These are phyloP conservation scores for Barnettozyma sp. DNA, from an alignment of 805 yeast genomes.

Conservation along the genomic window DNA sequence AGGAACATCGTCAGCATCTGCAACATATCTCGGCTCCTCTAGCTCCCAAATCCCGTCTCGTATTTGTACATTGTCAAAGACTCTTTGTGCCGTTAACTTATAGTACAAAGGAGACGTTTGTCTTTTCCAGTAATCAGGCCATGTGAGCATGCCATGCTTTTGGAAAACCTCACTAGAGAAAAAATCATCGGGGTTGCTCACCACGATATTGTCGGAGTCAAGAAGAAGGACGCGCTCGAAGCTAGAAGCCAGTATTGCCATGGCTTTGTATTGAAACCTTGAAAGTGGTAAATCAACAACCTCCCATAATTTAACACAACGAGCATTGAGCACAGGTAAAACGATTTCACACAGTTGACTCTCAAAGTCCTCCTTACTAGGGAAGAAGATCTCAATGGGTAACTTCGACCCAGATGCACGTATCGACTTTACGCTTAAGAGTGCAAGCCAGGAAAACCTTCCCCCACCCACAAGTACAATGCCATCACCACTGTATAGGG, in stretches of 20 bases:
- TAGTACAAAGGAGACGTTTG: slow-evolving; percentile 53
- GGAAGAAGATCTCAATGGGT: slow-evolving; percentile 76
- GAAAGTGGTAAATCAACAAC: slow-evolving; percentile 34
- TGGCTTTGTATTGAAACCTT: slow-evolving; percentile 58
- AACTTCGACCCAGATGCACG: slow-evolving; percentile 55
- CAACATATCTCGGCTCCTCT: slow-evolving; percentile 10
- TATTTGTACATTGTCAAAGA: slow-evolving; percentile 29
- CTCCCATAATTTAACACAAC: slow-evolving; percentile 46
- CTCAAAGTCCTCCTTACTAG: slow-evolving; percentile 58
- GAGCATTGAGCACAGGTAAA: slow-evolving; percentile 53
- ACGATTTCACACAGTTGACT: slow-evolving; percentile 54
- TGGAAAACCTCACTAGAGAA: slow-evolving; percentile 37
- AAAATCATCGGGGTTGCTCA: slow-evolving; percentile 46
- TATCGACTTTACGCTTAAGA: slow-evolving; percentile 43
- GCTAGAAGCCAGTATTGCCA: slow-evolving; percentile 65
- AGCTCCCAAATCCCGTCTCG: slow-evolving; percentile 25
- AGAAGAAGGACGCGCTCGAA: slow-evolving; percentile 66
- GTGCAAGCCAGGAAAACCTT: slow-evolving; percentile 50
- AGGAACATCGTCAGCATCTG: slow-evolving; percentile 8
- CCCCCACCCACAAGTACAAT: slow-evolving; percentile 69
- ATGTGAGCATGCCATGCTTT: slow-evolving; percentile 39
- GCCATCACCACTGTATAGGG: slow-evolving; percentile 33
- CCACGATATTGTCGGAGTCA: slow-evolving; percentile 70
- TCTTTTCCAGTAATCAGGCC: slow-evolving; percentile 67
- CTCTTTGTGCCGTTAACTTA: slow-evolving; percentile 40